Base-by-base conservation (phyloP, 306 rosid species). In the Canavalia gladiata region DNA sequence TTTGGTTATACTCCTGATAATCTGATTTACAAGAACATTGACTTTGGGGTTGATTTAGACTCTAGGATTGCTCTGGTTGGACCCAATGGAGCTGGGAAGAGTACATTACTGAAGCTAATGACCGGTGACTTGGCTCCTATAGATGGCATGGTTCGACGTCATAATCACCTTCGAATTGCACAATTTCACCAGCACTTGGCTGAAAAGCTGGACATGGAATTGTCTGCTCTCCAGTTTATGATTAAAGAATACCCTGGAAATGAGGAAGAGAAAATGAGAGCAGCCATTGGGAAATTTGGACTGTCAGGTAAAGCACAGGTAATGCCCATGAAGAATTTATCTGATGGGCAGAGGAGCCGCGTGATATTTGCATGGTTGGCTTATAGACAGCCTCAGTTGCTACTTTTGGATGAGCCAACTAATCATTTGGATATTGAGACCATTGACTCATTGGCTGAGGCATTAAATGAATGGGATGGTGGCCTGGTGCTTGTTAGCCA, bases 81-180 rank as follows among this genome's bases (percentile, higher is more conserved):
- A 76, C 99, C 99, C 9, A 96, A 96, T 84, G 99, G 99, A 75
- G 99, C 99, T 51, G 99, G 99, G 68, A 96, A 96, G 92, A 96
- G 98, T 87, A 96, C 99, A 0, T 86, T 96, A 41, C 88, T 96
- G 86, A 96, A 96, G 92, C 93, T 96, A 74, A 96, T 96, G 97
- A 96, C 99, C 0, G 98, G 99, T 81, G 99, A 96, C 0, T 74
- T 96, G 83, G 55, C 37, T 83, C 97, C 99, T 79, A 30, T 7
- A 39, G 99, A 96, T 81, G 99, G 99, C 89, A 96, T 96, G 99
- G 98, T 94, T 62, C 88, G 98, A 34, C 89, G 99, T 57, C 99
- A 96, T 81, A 96, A 96, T 84, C 99, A 96, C 83, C 98, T 96
- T n/a, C 91, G 98, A 45, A 96, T 96, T 55, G 99, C 97, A 6